These are phyloP conservation scores for Beauveria varroae DNA, from an alignment of 2,329 filamentous ascomycete genomes.

Conservation along the genomic window DNA sequence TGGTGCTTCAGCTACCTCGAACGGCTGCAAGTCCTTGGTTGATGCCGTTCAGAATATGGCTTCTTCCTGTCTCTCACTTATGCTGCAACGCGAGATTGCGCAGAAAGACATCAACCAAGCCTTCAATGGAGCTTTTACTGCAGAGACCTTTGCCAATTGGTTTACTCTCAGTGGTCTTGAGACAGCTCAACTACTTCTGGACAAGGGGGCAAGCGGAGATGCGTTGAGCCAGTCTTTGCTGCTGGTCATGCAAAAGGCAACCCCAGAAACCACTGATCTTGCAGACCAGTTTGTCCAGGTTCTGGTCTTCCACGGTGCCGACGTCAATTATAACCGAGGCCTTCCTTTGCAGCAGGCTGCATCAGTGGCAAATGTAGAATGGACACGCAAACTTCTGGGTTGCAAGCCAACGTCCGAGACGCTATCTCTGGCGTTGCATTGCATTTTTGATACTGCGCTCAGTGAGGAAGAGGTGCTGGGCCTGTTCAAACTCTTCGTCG, in stretches of 20 bases:
- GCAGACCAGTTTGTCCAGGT: conserved; percentile 38
- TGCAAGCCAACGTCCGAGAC: conserved; percentile 42
- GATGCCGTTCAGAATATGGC: conserved; percentile 37
- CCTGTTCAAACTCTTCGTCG: conserved; percentile 44
- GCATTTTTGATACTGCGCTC: conserved; percentile 44
- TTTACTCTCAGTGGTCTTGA: conserved; percentile 38
- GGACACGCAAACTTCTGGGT: conserved; percentile 43
- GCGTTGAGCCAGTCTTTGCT: conserved; percentile 38
- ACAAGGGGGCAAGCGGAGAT: conserved; percentile 40
- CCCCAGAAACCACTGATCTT: conserved; percentile 29
- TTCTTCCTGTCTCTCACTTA: conserved; percentile 30
- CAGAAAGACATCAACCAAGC: conserved; percentile 35
- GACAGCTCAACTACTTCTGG: conserved; percentile 40
- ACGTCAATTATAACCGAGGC: conserved; percentile 45
- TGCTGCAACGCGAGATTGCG: conserved; percentile 35
- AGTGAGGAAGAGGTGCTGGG: conserved; percentile 43
- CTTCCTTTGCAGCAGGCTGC: conserved; percentile 48
- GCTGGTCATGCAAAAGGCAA: conserved; percentile 36
- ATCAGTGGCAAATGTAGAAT: conserved; percentile 39
- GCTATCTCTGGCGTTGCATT: conserved; percentile 46
- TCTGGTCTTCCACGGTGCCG: conserved; percentile 30
- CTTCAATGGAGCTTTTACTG: conserved; percentile 38
- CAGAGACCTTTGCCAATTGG: conserved; percentile 35
- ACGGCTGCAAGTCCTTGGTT: conserved; percentile 45
- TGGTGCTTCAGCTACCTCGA: conserved; percentile 44